Percentiles rank a stretch among this genome's conserved stretches.
These are phyloP conservation scores for Dispira parvispora DNA, from an alignment of 192 early-diverging fungal genomes.

Conservation along the genomic window DNA sequence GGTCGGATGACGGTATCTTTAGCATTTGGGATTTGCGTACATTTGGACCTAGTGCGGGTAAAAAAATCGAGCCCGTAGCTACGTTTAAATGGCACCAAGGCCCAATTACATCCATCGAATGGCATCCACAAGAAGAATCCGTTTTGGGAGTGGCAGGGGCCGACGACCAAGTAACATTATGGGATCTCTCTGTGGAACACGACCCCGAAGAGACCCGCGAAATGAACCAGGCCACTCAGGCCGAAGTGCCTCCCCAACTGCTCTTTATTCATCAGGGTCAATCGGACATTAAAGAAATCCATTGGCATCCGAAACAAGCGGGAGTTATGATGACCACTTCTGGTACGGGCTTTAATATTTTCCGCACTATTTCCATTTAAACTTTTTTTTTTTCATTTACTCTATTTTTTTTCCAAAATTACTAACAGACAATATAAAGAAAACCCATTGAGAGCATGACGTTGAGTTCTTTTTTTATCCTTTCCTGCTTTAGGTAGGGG, in stretches of 20 bases:
- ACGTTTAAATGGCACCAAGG: conserved; percentile 87
- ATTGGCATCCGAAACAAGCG: conserved; percentile 92
- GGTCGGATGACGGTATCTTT: conserved; percentile 83
- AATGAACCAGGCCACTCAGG: conserved; percentile 31
- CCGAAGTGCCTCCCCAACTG: conserved; percentile 85
- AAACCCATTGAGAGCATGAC: too few species aligned
- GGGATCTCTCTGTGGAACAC: conserved; percentile 94
- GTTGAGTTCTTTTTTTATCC: too few species aligned
- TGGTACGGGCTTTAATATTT: conserved; percentile 81
- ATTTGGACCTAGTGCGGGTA: conserved; percentile 16
- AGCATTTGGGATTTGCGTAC: conserved; percentile 90
- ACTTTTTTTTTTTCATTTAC: not conserved
- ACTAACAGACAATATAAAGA: too few species aligned
- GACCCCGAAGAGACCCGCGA: conserved; percentile 72
- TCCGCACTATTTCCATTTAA: conserved; percentile 88
- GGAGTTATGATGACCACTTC: conserved; percentile 80
- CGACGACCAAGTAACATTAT: conserved; percentile 91
- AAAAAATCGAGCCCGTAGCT: conserved; percentile 56
- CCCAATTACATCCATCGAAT: conserved; percentile 92
- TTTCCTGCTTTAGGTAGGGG: too few species aligned
- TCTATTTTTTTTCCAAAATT: too few species aligned
- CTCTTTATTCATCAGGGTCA: conserved; percentile 93
- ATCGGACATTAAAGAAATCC: conserved; percentile 83
- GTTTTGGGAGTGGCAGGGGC: conserved; percentile 80
- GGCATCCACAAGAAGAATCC: conserved; percentile 85